Evolutionary conservation across 805 yeast species (phyloP), one percentile per base, ranked within the genome.

Genomic region (Limtongia smithiae): DNA sequence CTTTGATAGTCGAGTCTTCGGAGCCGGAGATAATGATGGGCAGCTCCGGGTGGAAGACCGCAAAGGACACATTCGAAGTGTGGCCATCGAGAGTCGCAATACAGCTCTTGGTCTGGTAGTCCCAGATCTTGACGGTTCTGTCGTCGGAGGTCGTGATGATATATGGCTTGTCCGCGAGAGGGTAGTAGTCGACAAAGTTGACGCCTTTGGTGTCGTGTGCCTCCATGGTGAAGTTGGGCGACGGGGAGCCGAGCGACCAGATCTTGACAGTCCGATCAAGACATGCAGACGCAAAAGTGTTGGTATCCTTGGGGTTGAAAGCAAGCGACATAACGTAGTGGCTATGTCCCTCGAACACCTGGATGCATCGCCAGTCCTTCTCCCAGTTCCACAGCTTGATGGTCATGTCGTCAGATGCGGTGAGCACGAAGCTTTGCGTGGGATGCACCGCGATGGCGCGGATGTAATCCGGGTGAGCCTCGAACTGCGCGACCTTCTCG

Each of bases 301-400:
- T 89, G 59, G 96, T 88, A 69, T 93, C 98, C 71, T 91, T 93
- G 50, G 98, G 97, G 71, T 93, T 93, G 75, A 93, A 87, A 39
- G 93, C 89, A 45, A 93, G 80, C 46, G 88, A 81, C 96, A 93
- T 89, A 46, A 93, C 90, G 68, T 85, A 93, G 69, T 93, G 96
- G 67, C 81, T 87, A 69, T 93, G 98, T 51, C 98, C 97, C 69
- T 87, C 96, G 66, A 85, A 93, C 32, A 83, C 80, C 68, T 87
- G 97, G 67, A 87, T 93, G 59, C 84, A 71, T 60, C 80, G 80
- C 98, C 98, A 93, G 64, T 79, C 80, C 64, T 81, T 80, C 48
- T 93, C 98, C 98, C 98, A 93, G 68, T 93, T 90, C 97, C 97
- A 93, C 65, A 90, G 76, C 70, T 83, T 88, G 65, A 93, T 80